Evolutionary conservation across 306 rosid species (phyloP).

Genomic region (Prunus armeniaca): DNA sequence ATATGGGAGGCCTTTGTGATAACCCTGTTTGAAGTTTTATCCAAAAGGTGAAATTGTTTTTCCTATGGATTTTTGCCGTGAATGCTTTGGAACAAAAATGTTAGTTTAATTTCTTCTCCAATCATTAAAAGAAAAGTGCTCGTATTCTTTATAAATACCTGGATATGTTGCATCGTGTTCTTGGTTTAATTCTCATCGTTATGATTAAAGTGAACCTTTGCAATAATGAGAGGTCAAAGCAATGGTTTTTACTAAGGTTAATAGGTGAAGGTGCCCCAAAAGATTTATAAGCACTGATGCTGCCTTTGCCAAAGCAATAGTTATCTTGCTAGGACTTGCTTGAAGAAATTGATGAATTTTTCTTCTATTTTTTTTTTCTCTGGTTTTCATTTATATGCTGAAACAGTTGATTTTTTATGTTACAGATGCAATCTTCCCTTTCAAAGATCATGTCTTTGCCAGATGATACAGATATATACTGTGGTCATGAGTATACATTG

Average conservation of each 20-base stretch:
- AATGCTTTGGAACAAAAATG: neutral
- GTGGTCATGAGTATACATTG: constrained; percentile 87
- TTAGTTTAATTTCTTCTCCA: neutral
- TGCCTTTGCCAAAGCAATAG: neutral
- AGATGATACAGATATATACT: constrained; percentile 72
- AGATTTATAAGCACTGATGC: neutral
- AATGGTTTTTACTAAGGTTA: neutral
- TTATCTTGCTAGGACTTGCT: neutral
- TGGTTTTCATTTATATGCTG: constrained; percentile 1
- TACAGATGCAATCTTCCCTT: constrained; percentile 83
- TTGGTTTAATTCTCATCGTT: neutral
- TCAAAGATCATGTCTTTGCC: constrained; percentile 68
- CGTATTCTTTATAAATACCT: neutral
- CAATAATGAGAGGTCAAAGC: neutral
- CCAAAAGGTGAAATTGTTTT: too few species aligned
- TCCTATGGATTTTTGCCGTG: neutral
- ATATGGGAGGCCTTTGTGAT: neutral
- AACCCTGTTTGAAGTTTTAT: neutral
- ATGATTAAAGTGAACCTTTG: neutral
- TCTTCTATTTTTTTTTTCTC: neutral
- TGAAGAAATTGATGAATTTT: neutral
- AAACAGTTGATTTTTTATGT: constrained; percentile 22
- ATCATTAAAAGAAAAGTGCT: neutral
- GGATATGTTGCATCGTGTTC: neutral
- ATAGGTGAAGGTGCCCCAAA: neutral